These are phyloP conservation scores for Trypethelium eluteriae DNA, from an alignment of 495 filamentous ascomycete species.

Conservation along the genomic window DNA sequence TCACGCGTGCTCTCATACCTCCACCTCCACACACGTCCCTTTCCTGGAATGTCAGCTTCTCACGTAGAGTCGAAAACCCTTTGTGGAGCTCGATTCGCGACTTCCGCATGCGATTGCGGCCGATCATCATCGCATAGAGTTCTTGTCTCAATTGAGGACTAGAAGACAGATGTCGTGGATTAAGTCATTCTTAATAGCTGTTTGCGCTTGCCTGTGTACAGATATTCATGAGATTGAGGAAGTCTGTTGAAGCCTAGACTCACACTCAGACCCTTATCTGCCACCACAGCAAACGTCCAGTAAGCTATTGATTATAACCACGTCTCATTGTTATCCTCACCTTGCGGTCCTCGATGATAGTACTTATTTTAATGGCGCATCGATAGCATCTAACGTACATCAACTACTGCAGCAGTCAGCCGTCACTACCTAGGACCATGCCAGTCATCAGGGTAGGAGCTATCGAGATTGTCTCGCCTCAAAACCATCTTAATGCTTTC, in stretches of 20 bases:
- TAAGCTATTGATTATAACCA: background rate
- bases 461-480: background rate
- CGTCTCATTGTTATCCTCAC: background rate
- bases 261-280: background rate
- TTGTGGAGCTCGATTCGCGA: background rate
- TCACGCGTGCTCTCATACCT: background rate
- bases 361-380: background rate
- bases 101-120: conserved; percentile 1
- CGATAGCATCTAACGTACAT: background rate
- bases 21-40: background rate
- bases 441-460: background rate
- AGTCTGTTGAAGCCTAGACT: background rate
- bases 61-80: background rate
- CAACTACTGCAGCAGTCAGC: background rate
- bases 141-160: background rate
- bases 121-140: background rate
- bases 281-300: background rate
- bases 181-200: background rate
- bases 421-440: background rate
- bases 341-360: background rate
- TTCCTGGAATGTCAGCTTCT: conserved; percentile 1
- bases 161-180: background rate
- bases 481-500: background rate
- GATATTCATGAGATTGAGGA: background rate
- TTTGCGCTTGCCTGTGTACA: background rate